Evolutionary conservation across 768 basidiomycete genomes (phyloP), one percentile per base, ranked within the genome.

Genomic region (Cyclocybe aegerita): DNA sequence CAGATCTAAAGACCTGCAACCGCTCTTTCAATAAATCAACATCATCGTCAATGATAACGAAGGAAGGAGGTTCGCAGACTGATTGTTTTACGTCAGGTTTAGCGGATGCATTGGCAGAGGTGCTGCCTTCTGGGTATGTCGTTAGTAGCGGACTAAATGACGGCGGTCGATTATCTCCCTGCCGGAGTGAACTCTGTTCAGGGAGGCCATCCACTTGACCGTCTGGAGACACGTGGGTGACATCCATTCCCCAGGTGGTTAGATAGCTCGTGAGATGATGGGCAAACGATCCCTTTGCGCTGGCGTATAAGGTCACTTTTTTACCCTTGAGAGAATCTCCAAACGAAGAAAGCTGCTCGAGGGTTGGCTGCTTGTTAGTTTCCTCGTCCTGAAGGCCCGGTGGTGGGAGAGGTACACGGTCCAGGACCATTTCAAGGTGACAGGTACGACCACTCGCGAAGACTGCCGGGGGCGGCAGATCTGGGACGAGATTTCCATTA

Each of bases 31-130:
- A 72, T 12, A 93, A 82, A 7, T 80, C 68, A 39, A 97, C 80
- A 62, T 98, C 88, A 61, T 99, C 96, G 64, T 99, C 96, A 47
- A 98, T 90, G 63, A 98, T 83, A 57, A 92, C 77, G 62, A 98
- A 92, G 1, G 83, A 78, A n/a, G 65, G 54, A 17, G 62, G 55
- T 14, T 59, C 50, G 38, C 74, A 63, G 3, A 50, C 39, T 46
- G 48, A 46, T 56, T 63, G 53, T 60, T 44, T 40, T 5, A 50
- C 49, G 43, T 65, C 67, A 34, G 55, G 41, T 33, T 59, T 64
- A 9, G 60, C 48, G 23, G 23, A 35, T 40, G 54, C 5, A 40
- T 12, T 4, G 46, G 29, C 9, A 12, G 16, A 1, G 31, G 34
- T n/a, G 50, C 33, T 14, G 12, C 52, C 60, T 40, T 46, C 53